Conservation (phyloP, 306 rosid genomes). For the Rosa chinensis region DNA sequence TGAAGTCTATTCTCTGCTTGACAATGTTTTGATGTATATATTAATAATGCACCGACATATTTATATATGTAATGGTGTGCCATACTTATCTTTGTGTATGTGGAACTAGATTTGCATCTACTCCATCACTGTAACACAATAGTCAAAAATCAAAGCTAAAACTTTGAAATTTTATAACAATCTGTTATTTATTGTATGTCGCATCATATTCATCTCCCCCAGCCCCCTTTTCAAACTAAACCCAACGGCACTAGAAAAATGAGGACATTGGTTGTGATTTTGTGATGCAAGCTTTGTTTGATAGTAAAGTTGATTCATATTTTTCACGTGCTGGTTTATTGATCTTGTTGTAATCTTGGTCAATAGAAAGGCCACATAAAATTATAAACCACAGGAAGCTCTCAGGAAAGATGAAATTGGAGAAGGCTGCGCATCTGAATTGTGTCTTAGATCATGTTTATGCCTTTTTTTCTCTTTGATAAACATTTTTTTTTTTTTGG, state of each 20-base stretch:
- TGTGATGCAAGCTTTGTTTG: slow-evolving; percentile 2
- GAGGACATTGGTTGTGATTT: neutral
- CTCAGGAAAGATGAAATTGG: neutral
- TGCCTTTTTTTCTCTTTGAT: neutral
- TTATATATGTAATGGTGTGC: neutral
- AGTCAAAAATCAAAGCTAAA: neutral
- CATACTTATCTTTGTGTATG: neutral
- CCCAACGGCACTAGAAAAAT: slow-evolving; percentile 5
- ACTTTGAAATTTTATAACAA: neutral
- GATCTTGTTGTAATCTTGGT: neutral
- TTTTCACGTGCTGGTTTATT: slow-evolving; percentile 13
- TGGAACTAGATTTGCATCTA: neutral
- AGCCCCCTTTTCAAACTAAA: slow-evolving; percentile 5
- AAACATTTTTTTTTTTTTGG: neutral
- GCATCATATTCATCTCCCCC: neutral
- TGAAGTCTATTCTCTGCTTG: slow-evolving; percentile 4
- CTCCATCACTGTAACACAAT: neutral
- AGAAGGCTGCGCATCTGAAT: neutral
- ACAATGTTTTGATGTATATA: neutral
- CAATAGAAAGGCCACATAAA: neutral
- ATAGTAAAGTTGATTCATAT: neutral
- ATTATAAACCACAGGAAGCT: neutral
- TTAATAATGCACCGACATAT: neutral
- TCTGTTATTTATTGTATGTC: neutral
- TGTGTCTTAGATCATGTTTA: neutral